Percentiles rank a stretch among this genome's conserved stretches.
Evolutionary conservation across 2,329 filamentous ascomycete species (phyloP).

Genomic region (Fusarium domesticum): DNA sequence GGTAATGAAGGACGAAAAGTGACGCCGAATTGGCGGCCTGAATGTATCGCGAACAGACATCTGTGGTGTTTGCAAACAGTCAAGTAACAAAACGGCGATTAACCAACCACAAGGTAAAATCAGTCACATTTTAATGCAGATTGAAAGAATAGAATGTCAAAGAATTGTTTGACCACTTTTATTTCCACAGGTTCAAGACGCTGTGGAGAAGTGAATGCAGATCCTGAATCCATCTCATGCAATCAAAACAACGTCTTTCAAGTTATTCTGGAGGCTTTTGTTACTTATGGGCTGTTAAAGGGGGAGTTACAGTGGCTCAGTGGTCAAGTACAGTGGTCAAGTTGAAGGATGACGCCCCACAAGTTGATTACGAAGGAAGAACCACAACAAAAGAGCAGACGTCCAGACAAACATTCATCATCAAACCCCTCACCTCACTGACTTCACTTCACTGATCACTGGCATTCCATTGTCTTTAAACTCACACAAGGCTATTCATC

Average conservation of each 20-base stretch:
- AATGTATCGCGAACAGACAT: no score
- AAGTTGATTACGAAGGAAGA: neutral
- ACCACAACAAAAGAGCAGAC: neutral
- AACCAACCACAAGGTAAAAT: no score
- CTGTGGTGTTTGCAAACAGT: no score
- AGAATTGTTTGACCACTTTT: neutral
- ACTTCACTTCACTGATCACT: no score
- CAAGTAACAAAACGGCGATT: no score
- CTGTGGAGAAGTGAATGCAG: neutral
- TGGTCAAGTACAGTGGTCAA: neutral
- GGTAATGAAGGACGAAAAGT: no score
- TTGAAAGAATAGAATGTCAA: neutral
- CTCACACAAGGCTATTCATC: slow-evolving; percentile 1
- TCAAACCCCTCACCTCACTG: neutral
- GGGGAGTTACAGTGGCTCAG: no score
- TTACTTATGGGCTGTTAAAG: neutral
- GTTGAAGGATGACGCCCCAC: neutral
- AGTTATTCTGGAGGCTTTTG: neutral
- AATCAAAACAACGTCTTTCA: neutral
- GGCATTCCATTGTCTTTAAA: neutral
- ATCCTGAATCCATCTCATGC: neutral
- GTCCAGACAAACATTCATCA: neutral
- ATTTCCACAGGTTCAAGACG: neutral
- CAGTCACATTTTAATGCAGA: neutral
- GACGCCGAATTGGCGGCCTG: no score